Conservation (phyloP, 2,329 filamentous ascomycete genomes). For the Malbranchea cinnamomea region DNA sequence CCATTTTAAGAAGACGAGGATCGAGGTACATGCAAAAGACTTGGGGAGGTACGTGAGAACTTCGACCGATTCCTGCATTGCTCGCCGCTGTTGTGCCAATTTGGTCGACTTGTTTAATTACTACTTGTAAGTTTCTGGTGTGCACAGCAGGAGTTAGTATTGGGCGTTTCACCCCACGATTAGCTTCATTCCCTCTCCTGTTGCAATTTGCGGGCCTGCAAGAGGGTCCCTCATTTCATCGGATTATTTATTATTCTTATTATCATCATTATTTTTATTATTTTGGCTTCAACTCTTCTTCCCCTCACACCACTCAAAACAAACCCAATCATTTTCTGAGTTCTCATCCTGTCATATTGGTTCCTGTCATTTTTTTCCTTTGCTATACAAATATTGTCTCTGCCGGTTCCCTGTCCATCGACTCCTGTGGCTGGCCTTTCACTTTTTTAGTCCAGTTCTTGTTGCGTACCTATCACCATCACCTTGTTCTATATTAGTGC, state of each 20-base stretch:
- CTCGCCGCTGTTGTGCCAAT: slow-evolving; percentile 1
- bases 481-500: slow-evolving; percentile 3
- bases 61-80: slow-evolving; percentile 2
- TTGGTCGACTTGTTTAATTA: slow-evolving; percentile 3
- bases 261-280: slow-evolving; percentile 4
- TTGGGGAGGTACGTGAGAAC: no score
- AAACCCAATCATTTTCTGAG: no score
- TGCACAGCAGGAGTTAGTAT: slow-evolving; percentile 6
- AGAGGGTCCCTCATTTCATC: slow-evolving; percentile 9
- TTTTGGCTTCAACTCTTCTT: slow-evolving; percentile 7
- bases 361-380: slow-evolving; percentile 6
- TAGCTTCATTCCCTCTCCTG: slow-evolving; percentile 18
- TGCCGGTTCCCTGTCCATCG: slow-evolving; percentile 1
- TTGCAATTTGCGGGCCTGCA: slow-evolving; percentile 11
- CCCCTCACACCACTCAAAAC: no score
- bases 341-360: no score
- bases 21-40: no score
- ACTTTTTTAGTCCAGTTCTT: no score
- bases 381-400: slow-evolving; percentile 2
- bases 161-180: slow-evolving; percentile 24
- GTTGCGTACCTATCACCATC: slow-evolving; percentile 2
- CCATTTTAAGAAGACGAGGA: no score
- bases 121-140: slow-evolving; percentile 2
- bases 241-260: slow-evolving; percentile 7
- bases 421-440: background rate